phyloP scores from a whole-genome alignment of 768 basidiomycete species.

The Russula ochroleuca region DNA sequence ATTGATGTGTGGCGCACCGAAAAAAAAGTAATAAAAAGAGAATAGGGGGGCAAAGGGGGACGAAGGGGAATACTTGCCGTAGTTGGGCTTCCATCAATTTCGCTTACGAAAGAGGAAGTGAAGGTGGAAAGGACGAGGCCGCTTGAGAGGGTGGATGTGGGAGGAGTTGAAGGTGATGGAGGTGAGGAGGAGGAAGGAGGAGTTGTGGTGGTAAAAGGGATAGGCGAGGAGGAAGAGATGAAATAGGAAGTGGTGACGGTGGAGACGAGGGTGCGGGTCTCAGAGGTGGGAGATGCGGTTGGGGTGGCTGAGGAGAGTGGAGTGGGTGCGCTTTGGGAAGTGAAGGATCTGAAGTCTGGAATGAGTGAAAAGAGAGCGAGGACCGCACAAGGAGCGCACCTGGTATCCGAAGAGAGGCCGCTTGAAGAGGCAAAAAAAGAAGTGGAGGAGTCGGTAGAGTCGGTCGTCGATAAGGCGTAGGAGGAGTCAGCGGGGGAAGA shows the following conservation, averaged over 20 bases:
- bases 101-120: constrained; percentile 16
- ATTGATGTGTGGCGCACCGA: background rate
- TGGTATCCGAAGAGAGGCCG: background rate
- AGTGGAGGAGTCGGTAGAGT: too few relatives aligned
- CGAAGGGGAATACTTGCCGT: constrained; percentile 15
- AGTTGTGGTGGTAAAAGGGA: background rate
- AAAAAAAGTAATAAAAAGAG: background rate
- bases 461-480: too few relatives aligned
- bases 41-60: too few relatives aligned
- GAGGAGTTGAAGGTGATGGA: background rate
- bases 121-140: constrained; percentile 14
- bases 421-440: too few relatives aligned
- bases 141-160: background rate
- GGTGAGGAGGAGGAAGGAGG: background rate
- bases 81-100: constrained; percentile 21
- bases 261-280: background rate
- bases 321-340: background rate
- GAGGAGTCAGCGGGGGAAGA: too few relatives aligned
- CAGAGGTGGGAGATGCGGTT: background rate
- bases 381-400: background rate
- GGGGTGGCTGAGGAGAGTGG: background rate
- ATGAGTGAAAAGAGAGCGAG: background rate
- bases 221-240: background rate
- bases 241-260: background rate
- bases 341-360: background rate